phyloP scores from a whole-genome alignment of 306 rosid genomes.

The Trichosanthes cucumerina region DNA sequence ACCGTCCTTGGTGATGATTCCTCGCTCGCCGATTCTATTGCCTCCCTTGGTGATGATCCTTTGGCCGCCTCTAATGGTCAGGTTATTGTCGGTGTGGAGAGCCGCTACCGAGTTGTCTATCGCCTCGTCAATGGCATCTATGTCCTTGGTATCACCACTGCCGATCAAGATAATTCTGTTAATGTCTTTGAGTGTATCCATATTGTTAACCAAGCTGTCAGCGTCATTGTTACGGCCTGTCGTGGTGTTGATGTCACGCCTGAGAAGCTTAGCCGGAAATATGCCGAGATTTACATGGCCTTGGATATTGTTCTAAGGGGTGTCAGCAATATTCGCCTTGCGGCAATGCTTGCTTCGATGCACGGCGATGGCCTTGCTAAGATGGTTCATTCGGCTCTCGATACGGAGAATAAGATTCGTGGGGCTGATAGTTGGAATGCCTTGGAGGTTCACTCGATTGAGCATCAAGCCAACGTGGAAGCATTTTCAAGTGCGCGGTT shows the following conservation, averaged over 20 bases:
- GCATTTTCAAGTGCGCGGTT: conserved; percentile 46
- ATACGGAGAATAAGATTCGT: conserved; percentile 75
- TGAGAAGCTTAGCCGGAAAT: conserved; percentile 76
- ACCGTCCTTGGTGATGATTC: conserved; percentile 20
- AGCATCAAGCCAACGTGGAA: conserved; percentile 48
- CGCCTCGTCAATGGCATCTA: conserved; percentile 85
- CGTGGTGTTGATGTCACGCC: conserved; percentile 92
- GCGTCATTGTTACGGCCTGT: conserved; percentile 73
- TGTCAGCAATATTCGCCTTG: conserved; percentile 78
- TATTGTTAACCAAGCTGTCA: conserved; percentile 88
- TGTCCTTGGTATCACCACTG: conserved; percentile 82
- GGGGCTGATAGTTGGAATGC: conserved; percentile 66
- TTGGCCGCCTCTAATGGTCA: conserved; percentile 91
- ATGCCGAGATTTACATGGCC: conserved; percentile 95
- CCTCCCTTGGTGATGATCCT: conserved; percentile 75
- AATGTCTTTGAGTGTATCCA: conserved; percentile 88
- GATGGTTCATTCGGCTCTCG: conserved; percentile 87
- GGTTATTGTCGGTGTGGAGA: conserved; percentile 84
- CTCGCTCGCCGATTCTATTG: conserved; percentile 45
- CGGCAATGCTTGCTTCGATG: conserved; percentile 84
- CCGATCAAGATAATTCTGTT: conserved; percentile 67
- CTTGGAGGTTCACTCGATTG: conserved; percentile 50
- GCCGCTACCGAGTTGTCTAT: conserved; percentile 78
- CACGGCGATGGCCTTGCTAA: conserved; percentile 88
- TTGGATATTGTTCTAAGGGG: conserved; percentile 87